Base-by-base conservation (phyloP, 1,284 basidiomycete genomes). In the Pseudomicrostroma phylloplanum region DNA sequence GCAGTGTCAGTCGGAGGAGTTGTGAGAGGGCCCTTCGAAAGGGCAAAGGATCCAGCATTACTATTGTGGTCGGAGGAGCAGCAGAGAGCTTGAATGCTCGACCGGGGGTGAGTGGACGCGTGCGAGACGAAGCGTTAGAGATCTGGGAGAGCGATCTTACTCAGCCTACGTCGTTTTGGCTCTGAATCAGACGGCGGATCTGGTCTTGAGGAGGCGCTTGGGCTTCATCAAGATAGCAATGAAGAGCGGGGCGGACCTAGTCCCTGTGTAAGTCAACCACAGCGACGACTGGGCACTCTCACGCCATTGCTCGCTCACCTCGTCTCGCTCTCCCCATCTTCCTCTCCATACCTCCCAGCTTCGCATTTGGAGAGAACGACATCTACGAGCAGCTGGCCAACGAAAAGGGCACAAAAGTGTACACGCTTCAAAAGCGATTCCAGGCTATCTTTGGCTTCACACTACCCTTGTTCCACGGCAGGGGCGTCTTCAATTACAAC, bases 171-270 rank as follows among this genome's bases (percentile, higher is more conserved):
- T 48, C 43, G 17, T 48, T 6, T 21, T 13, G 43, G 30, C 30
- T 36, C 30, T 36, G 4, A 19, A 19, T 49, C 23, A 39, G 53
- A 56, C 30, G 39, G 56, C 56, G n/a, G 56, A 57, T 39, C 11
- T 40, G 26, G 41, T 56, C 81, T 80, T 99, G 66, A 84, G 87
- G 77, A 87, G 66, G 39, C 62, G 78, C 41, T 78, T 90, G 64
- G 92, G 93, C 0, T 99, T 99, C 77, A 93, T 99, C 80, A 97
- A 97, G 81, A 81, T 98, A 63, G 96, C 94, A 0, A 92, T 99
- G 60, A 87, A 89, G 63, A 87, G 93, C 77, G 94, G 55, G 1
- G 67, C 69, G 4, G 68, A 72, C 49, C 58, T 78, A 12, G 76
- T 78, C n/a, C 76, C 76, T 2, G 70, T 74, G 59, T 61, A 57